These are phyloP conservation scores for Agarophyton chilense DNA, from an alignment of 23 red algal genomes.

Conservation along the genomic window DNA sequence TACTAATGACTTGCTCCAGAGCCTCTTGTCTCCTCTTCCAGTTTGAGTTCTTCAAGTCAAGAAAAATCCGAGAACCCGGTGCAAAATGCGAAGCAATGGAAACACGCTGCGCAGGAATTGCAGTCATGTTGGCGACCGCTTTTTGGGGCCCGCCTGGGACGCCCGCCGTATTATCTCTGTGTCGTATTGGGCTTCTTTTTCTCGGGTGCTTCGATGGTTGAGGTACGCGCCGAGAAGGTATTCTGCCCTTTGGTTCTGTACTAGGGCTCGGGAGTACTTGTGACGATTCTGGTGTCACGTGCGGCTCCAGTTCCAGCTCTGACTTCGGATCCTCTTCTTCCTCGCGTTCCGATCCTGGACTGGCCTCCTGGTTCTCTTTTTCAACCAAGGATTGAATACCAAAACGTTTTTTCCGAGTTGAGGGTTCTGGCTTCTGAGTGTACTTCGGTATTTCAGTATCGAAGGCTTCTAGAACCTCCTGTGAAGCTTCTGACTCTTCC, in stretches of 20 bases:
- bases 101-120: conserved; percentile 22
- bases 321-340: conserved; percentile 23
- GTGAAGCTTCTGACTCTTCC: background rate
- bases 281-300: background rate
- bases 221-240: background rate
- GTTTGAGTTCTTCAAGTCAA: conserved; percentile 69
- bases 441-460: conserved; percentile 63
- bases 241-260: background rate
- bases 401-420: conserved; percentile 42
- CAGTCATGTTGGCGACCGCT: background rate
- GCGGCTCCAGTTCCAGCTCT: background rate
- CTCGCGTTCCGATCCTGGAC: background rate
- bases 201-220: background rate
- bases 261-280: background rate
- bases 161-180: background rate
- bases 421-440: conserved; percentile 48
- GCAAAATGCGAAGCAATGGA: conserved; percentile 59
- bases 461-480: conserved; percentile 50
- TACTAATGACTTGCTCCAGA: conserved; percentile 31
- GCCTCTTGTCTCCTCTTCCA: conserved; percentile 89
- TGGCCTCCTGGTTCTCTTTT: background rate
- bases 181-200: conserved; percentile 10
- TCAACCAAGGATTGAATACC: background rate
- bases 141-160: background rate
- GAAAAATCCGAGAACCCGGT: conserved; percentile 56